Conservation (phyloP, 305 asterid genomes). For the Fraxinus angustifolia region DNA sequence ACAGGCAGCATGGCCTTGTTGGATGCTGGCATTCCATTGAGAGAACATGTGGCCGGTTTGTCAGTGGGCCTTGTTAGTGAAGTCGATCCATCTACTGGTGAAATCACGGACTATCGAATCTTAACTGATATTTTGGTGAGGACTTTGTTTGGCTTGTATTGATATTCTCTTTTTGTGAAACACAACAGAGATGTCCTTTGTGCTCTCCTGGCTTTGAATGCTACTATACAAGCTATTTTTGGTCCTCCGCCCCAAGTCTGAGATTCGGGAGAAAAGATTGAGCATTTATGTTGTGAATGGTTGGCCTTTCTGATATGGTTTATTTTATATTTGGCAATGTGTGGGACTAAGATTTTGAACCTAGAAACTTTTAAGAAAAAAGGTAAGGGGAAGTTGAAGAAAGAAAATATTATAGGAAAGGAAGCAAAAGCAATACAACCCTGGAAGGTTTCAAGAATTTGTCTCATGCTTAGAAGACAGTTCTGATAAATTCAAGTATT, state of each 20-base stretch:
- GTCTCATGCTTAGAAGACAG: neutral
- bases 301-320: neutral
- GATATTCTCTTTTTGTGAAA: neutral
- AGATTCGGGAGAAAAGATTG: neutral
- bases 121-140: conserved; percentile 88
- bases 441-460: neutral
- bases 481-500: neutral
- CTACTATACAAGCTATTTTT: neutral
- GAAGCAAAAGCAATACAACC: neutral
- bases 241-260: neutral
- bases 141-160: conserved; percentile 8
- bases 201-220: conserved; percentile 2
- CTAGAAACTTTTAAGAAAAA: neutral
- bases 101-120: conserved; percentile 73
- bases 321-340: neutral
- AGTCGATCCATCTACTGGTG: conserved; percentile 74
- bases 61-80: conserved; percentile 91
- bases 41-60: conserved; percentile 86
- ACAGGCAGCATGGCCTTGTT: conserved; percentile 98
- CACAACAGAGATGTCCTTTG: neutral
- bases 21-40: conserved; percentile 94
- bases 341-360: neutral
- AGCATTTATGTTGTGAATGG: neutral
- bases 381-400: neutral
- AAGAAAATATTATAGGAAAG: neutral